A percentile compares a stretch with the other conserved stretches of the same genome.
Conservation (phyloP, 148 eudicot species). For the Rhododendron ovatum region DNA sequence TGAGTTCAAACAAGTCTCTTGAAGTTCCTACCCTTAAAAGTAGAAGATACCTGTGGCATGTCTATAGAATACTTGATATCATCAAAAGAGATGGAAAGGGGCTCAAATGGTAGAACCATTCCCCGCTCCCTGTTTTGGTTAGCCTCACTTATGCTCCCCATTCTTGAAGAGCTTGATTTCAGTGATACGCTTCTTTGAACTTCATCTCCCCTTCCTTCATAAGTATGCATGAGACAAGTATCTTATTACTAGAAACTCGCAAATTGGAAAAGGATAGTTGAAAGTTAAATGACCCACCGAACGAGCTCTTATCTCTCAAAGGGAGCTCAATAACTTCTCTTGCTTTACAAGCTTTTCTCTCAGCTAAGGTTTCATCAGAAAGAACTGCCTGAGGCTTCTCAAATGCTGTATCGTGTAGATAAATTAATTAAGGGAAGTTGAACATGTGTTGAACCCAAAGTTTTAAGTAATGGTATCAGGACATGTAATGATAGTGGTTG, state of each 20-base stretch:
- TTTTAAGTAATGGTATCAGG: no score
- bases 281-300: not conserved
- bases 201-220: constrained; percentile 37
- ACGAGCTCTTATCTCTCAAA: not conserved
- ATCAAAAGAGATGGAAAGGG: constrained; percentile 56
- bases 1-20: not conserved
- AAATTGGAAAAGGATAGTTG: not conserved
- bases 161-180: constrained; percentile 4
- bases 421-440: not conserved
- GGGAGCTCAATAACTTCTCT: constrained; percentile 4
- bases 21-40: not conserved
- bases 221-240: not conserved
- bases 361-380: constrained; percentile 44
- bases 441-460: no score
- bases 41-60: constrained; percentile 56
- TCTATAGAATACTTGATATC: constrained; percentile 64
- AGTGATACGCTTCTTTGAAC: constrained; percentile 21
- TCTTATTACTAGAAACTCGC: not conserved
- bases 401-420: constrained; percentile 35
- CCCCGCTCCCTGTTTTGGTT: constrained; percentile 31
- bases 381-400: constrained; percentile 57
- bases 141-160: constrained; percentile 14
- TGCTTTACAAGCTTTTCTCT: constrained; percentile 20
- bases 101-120: constrained; percentile 68
- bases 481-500: no score